These are phyloP conservation scores for Crithidia bombi DNA, from an alignment of 208 protist genomes.

Conservation along the genomic window DNA sequence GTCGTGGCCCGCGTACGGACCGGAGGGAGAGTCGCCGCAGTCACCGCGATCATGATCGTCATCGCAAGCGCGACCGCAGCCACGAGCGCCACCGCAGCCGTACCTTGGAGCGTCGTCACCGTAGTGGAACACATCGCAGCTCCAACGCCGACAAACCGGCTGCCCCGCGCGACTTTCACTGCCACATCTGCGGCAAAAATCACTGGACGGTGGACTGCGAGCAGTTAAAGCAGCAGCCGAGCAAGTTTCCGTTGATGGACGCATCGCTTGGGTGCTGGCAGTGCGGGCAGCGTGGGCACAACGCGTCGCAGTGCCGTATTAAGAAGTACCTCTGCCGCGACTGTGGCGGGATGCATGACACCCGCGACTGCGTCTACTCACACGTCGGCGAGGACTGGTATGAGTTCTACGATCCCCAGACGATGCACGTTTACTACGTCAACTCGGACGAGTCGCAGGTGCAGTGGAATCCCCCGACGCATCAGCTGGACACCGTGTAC, in stretches of 20 bases:
- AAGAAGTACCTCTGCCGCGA: slow-evolving; percentile 72
- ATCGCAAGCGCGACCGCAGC: slow-evolving; percentile 18
- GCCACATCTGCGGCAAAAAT: slow-evolving; percentile 78
- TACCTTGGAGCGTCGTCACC: slow-evolving; percentile 22
- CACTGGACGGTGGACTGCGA: slow-evolving; percentile 88
- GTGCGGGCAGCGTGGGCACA: slow-evolving; percentile 81
- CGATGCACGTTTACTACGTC: slow-evolving; percentile 75
- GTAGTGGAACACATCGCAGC: slow-evolving; percentile 9
- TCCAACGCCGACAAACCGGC: slow-evolving; percentile 13
- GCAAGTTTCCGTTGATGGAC: slow-evolving; percentile 71
- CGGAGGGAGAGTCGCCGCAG: slow-evolving; percentile 15
- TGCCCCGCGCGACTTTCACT: slow-evolving; percentile 58
- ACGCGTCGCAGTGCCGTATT: slow-evolving; percentile 56
- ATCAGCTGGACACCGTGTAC: slow-evolving; percentile 76
- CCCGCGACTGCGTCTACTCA: slow-evolving; percentile 76
- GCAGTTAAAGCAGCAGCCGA: slow-evolving; percentile 44
- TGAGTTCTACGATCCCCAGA: slow-evolving; percentile 76
- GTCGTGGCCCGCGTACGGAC: slow-evolving; percentile 16
- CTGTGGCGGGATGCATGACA: slow-evolving; percentile 88
- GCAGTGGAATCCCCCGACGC: slow-evolving; percentile 68
- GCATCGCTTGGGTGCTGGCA: slow-evolving; percentile 63
- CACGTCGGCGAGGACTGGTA: slow-evolving; percentile 85
- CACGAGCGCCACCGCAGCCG: slow-evolving; percentile 16
- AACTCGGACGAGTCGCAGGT: slow-evolving; percentile 74
- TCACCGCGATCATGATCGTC: slow-evolving; percentile 23